Conservation (phyloP, 305 asterid genomes). For the Stenogyne calaminthoides region DNA sequence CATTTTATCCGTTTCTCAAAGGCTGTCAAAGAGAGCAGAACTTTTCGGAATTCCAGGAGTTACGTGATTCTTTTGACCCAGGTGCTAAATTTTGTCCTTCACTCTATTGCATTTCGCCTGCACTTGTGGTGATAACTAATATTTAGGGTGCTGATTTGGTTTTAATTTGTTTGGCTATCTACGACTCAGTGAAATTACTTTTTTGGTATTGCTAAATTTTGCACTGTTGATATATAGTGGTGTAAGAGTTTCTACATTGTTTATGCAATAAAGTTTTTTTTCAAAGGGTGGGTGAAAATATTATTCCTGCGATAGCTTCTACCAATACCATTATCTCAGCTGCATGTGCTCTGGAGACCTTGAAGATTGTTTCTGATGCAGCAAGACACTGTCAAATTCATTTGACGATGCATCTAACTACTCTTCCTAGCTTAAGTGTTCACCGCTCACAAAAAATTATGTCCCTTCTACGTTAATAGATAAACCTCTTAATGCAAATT, state of each 20-base stretch:
- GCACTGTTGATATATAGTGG: neutral
- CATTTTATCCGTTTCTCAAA: constrained; percentile 37
- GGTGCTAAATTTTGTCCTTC: constrained; percentile 43
- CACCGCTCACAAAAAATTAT: neutral
- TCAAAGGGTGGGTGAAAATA: constrained; percentile 96
- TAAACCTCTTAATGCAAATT: neutral
- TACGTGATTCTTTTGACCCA: constrained; percentile 91
- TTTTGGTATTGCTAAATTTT: constrained; percentile 13
- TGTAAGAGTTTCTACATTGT: neutral
- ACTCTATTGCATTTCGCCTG: constrained; percentile 20
- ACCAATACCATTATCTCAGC: constrained; percentile 97
- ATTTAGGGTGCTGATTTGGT: constrained; percentile 12
- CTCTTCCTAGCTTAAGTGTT: constrained; percentile 19
- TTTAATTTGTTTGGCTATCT: constrained; percentile 10
- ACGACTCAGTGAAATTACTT: neutral
- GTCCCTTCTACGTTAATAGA: neutral
- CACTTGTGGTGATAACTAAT: constrained; percentile 3
- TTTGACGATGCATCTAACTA: constrained; percentile 57
- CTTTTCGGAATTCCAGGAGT: constrained; percentile 97
- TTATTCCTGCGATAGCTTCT: constrained; percentile 98
- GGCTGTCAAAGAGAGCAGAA: constrained; percentile 97
- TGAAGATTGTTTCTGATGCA: constrained; percentile 95
- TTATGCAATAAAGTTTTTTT: constrained; percentile 21
- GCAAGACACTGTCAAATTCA: constrained; percentile 84
- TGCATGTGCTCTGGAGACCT: constrained; percentile 96